These are phyloP conservation scores for Ophiostoma sp. DNA, from an alignment of 2,329 filamentous ascomycete genomes.

Conservation along the genomic window DNA sequence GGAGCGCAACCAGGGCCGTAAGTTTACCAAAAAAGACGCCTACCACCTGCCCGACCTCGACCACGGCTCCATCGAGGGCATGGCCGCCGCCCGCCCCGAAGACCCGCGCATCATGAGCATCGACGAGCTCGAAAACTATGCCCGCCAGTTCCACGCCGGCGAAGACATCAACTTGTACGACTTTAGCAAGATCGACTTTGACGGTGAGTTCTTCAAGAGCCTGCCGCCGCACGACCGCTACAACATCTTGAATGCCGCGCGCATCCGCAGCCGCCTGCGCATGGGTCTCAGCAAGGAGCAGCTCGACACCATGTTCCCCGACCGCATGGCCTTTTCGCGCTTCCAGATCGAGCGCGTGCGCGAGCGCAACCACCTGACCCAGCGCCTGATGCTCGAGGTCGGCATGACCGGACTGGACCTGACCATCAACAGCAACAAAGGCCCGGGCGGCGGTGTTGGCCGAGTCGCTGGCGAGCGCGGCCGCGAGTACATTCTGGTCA, in stretches of 20 bases:
- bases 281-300: constrained; percentile 98
- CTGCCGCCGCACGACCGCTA: constrained; percentile 86
- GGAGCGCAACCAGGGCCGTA: constrained; percentile 67
- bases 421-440: constrained; percentile 43
- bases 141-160: constrained; percentile 82
- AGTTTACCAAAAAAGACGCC: constrained; percentile 85
- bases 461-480: constrained; percentile 80
- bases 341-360: constrained; percentile 94
- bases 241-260: constrained; percentile 93
- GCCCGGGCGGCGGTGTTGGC: constrained; percentile 45
- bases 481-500: constrained; percentile 91
- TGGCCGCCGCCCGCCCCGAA: constrained; percentile 68
- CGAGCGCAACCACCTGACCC: constrained; percentile 90
- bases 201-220: constrained; percentile 90
- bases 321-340: constrained; percentile 92
- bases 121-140: constrained; percentile 90
- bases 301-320: constrained; percentile 91
- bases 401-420: constrained; percentile 77
- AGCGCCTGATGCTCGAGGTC: constrained; percentile 88
- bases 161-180: constrained; percentile 91
- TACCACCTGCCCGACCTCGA: constrained; percentile 91
- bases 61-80: constrained; percentile 66
- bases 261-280: constrained; percentile 77
- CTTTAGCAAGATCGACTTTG: constrained; percentile 98
- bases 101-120: constrained; percentile 96